Percentiles rank a stretch among this genome's conserved stretches.
phyloP scores from a whole-genome alignment of 768 basidiomycete genomes.

The Candolleomyces efflorescens region DNA sequence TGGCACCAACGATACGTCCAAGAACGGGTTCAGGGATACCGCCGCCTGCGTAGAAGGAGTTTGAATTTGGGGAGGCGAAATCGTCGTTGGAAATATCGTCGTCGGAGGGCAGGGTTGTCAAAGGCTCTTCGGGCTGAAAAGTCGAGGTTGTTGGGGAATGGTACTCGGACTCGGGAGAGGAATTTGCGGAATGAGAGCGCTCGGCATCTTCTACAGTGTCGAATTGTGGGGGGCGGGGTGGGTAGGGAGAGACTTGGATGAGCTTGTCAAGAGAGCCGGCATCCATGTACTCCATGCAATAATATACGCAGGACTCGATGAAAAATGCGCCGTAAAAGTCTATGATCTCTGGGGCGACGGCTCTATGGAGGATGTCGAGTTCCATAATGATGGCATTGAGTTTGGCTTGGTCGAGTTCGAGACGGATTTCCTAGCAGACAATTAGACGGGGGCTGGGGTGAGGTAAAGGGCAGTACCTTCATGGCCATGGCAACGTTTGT shows the following conservation, averaged over 20 bases:
- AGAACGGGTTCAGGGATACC: conserved; percentile 79
- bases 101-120: not conserved
- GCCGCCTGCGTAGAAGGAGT: conserved; percentile 26
- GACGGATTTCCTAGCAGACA: conserved; percentile 80
- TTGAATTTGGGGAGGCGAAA: not conserved
- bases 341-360: conserved; percentile 86
- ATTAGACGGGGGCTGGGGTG: conserved; percentile 5
- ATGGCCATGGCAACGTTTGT: conserved; percentile 98
- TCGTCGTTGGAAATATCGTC: not conserved
- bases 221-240: not conserved
- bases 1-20: conserved; percentile 71
- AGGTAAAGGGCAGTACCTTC: conserved; percentile 62
- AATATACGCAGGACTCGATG: conserved; percentile 99
- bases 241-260: conserved; percentile 6
- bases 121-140: not conserved
- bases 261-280: conserved; percentile 93
- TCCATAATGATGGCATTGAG: conserved; percentile 98
- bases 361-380: conserved; percentile 95
- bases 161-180: conserved; percentile 7
- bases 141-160: conserved; percentile 1
- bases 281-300: conserved; percentile 99
- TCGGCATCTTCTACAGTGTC: not conserved
- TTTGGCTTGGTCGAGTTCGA: conserved; percentile 91
- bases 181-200: conserved; percentile 1
- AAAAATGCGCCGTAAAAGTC: conserved; percentile 99